phyloP scores from a whole-genome alignment of 2,329 filamentous ascomycete species.

The Clarireedia monteithiana region DNA sequence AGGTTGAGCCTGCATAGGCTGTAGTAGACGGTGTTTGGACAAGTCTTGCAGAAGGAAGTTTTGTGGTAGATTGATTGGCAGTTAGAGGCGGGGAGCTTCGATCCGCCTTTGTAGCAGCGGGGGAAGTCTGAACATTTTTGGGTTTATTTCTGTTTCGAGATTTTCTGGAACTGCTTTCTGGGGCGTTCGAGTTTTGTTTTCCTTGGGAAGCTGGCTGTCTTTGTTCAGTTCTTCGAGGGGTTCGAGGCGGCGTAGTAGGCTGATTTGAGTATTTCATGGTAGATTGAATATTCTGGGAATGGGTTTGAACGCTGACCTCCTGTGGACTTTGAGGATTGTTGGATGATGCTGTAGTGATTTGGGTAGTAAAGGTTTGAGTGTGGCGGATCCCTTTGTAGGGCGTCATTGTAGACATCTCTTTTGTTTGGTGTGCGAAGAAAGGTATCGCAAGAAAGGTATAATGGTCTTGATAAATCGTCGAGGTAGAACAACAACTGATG shows the following conservation, averaged over 20 bases:
- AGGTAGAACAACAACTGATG: slow-evolving; percentile 11
- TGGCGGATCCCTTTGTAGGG: slow-evolving; percentile 31
- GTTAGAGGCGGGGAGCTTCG: slow-evolving; percentile 23
- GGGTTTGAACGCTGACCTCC: slow-evolving; percentile 34
- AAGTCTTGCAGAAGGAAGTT: slow-evolving; percentile 33
- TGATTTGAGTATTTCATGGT: slow-evolving; percentile 17
- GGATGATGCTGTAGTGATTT: slow-evolving; percentile 19
- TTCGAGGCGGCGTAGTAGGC: slow-evolving; percentile 29
- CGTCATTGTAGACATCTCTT: slow-evolving; percentile 38
- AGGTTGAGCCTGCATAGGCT: slow-evolving; percentile 81
- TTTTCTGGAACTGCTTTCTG: slow-evolving; percentile 25
- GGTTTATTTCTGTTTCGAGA: slow-evolving; percentile 26
- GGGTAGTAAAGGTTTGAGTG: slow-evolving; percentile 23
- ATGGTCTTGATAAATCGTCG: slow-evolving; percentile 19
- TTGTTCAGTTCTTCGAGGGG: slow-evolving; percentile 23
- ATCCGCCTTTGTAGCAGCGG: slow-evolving; percentile 19
- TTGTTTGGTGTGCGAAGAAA: slow-evolving; percentile 16
- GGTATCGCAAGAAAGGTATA: slow-evolving; percentile 40
- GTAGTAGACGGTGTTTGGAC: slow-evolving; percentile 34
- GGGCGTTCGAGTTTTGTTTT: slow-evolving; percentile 13
- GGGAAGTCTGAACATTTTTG: slow-evolving; percentile 27
- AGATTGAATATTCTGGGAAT: slow-evolving; percentile 30
- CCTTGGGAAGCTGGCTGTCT: slow-evolving; percentile 15
- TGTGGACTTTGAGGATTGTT: slow-evolving; percentile 37
- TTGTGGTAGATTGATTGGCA: slow-evolving; percentile 18